Percentiles rank a stretch among this genome's conserved stretches.
Evolutionary conservation across 345 rosid genomes (phyloP).

Genomic region (Eucalyptus lansdowneana): DNA sequence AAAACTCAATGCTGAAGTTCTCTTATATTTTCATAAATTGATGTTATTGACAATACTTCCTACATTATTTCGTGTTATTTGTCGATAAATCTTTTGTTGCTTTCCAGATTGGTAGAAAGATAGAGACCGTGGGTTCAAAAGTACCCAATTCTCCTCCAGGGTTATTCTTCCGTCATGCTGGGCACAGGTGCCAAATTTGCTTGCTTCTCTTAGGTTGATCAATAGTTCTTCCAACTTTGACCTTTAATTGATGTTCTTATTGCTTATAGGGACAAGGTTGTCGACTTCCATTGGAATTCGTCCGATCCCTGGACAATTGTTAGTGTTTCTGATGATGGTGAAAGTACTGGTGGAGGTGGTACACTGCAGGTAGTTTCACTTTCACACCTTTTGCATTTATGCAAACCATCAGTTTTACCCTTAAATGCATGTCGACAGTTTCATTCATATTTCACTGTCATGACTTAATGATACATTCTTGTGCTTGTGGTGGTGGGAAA

Average conservation of each 20-base stretch:
- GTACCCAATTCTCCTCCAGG: conserved; percentile 34
- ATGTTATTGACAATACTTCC: not conserved
- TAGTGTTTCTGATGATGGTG: conserved; percentile 61
- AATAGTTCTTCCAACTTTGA: not conserved
- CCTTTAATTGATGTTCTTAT: not conserved
- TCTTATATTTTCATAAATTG: not conserved
- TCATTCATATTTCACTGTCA: not conserved
- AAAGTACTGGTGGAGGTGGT: conserved; percentile 56
- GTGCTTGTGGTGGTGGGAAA: not conserved
- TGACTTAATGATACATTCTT: not conserved
- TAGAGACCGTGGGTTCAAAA: conserved; percentile 18
- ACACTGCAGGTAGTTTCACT: conserved; percentile 38
- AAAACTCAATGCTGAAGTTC: not conserved
- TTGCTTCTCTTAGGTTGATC: not conserved
- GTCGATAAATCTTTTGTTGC: not conserved
- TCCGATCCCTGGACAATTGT: conserved; percentile 59
- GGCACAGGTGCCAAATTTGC: conserved; percentile 32
- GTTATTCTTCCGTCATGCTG: conserved; percentile 59
- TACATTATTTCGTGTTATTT: not conserved
- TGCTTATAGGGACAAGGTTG: conserved; percentile 45
- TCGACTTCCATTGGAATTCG: conserved; percentile 61
- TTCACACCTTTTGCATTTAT: not conserved
- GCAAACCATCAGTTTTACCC: not conserved
- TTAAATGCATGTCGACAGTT: not conserved
- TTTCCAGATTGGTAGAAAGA: conserved; percentile 36